phyloP scores from a whole-genome alignment of 768 basidiomycete species.

The Podaxis sp. region DNA sequence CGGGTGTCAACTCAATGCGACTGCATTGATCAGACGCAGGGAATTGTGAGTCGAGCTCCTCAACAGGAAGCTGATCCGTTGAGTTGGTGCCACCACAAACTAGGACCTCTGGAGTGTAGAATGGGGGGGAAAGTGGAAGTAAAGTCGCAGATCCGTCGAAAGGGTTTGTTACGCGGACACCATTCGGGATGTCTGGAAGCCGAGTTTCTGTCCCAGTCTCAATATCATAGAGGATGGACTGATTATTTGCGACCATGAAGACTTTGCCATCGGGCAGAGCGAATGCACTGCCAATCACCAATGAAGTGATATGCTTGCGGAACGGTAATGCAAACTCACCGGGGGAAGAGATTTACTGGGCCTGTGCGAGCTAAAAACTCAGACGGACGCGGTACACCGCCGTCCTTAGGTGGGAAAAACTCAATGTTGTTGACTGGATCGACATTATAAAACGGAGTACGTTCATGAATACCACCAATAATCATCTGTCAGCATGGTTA shows the following conservation, averaged over 20 bases:
- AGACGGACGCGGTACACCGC: slow-evolving; percentile 29
- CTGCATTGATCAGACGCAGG: slow-evolving; percentile 45
- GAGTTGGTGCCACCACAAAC: slow-evolving; percentile 44
- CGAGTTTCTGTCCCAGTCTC: slow-evolving; percentile 32
- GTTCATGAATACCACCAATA: slow-evolving; percentile 28
- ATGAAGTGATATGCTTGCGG: neutral
- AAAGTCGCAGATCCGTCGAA: slow-evolving; percentile 34
- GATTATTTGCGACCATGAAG: slow-evolving; percentile 40
- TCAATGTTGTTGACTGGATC: slow-evolving; percentile 47
- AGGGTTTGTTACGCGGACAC: slow-evolving; percentile 41
- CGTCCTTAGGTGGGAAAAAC: slow-evolving; percentile 40
- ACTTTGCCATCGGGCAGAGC: slow-evolving; percentile 40
- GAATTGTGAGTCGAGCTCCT: slow-evolving; percentile 34
- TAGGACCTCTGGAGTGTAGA: slow-evolving; percentile 42
- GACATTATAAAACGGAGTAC: slow-evolving; percentile 61
- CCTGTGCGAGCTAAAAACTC: slow-evolving; percentile 27
- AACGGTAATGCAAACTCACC: slow-evolving; percentile 18
- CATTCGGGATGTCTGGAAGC: slow-evolving; percentile 41
- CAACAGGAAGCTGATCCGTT: slow-evolving; percentile 28
- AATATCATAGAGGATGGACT: slow-evolving; percentile 31
- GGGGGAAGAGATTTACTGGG: slow-evolving; percentile 28
- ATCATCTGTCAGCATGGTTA: slow-evolving; percentile 22
- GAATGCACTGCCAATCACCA: slow-evolving; percentile 22
- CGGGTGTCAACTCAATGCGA: slow-evolving; percentile 38
- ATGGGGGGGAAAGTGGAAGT: slow-evolving; percentile 31